These are phyloP conservation scores for Pittosporum tobira DNA, from an alignment of 129 eudicot species.

Conservation along the genomic window DNA sequence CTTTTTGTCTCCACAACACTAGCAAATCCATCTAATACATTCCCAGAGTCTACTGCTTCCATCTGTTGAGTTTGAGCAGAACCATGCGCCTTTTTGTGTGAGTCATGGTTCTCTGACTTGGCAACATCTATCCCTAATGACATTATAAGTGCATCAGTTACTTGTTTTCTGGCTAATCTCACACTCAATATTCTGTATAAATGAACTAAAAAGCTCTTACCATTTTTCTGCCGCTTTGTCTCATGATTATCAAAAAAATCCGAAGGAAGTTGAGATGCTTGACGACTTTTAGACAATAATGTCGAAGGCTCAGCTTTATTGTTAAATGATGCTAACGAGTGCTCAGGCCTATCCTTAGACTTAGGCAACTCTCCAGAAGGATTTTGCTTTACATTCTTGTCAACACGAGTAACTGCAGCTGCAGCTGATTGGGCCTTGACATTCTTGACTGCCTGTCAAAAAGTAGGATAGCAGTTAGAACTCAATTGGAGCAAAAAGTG, in stretches of 20 bases:
- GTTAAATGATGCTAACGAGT: conserved; percentile 17
- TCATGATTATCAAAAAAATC: conserved; percentile 67
- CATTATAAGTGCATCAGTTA: conserved; percentile 1
- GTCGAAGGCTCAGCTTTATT: conserved; percentile 27
- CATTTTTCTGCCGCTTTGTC: conserved; percentile 52
- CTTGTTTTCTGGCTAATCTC: conserved; percentile 4
- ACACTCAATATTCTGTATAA: background rate
- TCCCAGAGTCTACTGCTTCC: conserved; percentile 16
- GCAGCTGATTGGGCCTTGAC: conserved; percentile 80
- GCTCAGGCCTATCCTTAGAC: conserved; percentile 26
- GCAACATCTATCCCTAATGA: conserved; percentile 29
- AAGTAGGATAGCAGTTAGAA: background rate
- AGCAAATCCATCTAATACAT: conserved; percentile 23
- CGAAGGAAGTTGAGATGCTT: conserved; percentile 55
- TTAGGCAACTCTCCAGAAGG: conserved; percentile 34
- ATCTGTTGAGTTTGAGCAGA: conserved; percentile 20
- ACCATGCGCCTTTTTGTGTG: conserved; percentile 24
- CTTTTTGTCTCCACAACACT: conserved; percentile 17
- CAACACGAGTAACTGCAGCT: conserved; percentile 42
- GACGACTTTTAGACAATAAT: conserved; percentile 26
- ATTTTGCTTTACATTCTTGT: conserved; percentile 38
- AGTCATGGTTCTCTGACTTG: conserved; percentile 20
- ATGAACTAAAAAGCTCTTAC: conserved; percentile 25
- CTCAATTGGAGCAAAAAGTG: background rate
- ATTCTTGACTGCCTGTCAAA: conserved; percentile 68